These are phyloP conservation scores for Pelargonium myrrhifolium DNA, from an alignment of 441 rosid species.

Conservation along the genomic window DNA sequence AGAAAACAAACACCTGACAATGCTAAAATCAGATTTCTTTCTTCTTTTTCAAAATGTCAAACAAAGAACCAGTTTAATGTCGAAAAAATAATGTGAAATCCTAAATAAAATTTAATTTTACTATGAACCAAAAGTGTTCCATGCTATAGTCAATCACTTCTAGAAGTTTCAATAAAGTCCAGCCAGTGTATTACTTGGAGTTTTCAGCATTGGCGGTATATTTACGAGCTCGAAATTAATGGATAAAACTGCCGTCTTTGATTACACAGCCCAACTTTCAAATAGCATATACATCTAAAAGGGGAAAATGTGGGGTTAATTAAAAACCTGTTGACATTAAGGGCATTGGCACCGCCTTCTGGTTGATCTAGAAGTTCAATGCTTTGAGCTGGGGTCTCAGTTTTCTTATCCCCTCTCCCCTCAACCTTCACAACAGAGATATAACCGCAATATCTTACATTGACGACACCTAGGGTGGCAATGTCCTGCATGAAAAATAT, in stretches of 20 bases:
- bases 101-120: not conserved
- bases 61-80: not conserved
- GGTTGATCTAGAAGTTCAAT: constrained; percentile 61
- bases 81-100: not conserved
- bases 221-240: not conserved
- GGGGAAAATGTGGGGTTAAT: not conserved
- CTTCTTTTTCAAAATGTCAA: not conserved
- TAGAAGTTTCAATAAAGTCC: not conserved
- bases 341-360: constrained; percentile 76
- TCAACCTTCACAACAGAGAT: constrained; percentile 57
- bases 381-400: constrained; percentile 35
- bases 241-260: not conserved
- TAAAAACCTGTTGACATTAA: constrained; percentile 60
- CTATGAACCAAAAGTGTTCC: not conserved
- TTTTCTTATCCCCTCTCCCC: constrained; percentile 38
- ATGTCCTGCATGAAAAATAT: constrained; percentile 45
- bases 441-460: constrained; percentile 60
- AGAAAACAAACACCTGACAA: no score
- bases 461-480: constrained; percentile 64
- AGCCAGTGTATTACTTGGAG: not conserved
- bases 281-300: not conserved
- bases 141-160: not conserved
- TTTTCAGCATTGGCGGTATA: not conserved
- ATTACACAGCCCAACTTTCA: not conserved
- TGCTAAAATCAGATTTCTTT: not conserved